phyloP scores from a whole-genome alignment of 441 rosid genomes.

The Melastoma candidum region DNA sequence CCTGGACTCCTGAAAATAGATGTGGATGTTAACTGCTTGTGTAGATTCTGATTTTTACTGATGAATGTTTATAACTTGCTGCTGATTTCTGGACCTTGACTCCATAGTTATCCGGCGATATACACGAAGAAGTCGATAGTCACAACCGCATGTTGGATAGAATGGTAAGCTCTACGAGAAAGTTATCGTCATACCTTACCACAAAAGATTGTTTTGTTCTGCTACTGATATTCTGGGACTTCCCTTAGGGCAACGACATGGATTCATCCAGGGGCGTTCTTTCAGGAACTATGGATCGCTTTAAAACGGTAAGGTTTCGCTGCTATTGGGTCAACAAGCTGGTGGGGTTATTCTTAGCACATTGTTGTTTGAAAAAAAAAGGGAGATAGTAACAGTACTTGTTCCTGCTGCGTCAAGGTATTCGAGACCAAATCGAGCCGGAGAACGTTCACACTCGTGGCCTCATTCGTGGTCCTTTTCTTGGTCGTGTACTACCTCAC shows the following conservation, averaged over 20 bases:
- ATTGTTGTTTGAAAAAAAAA: conserved; percentile 2
- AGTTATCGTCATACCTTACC: too few species aligned
- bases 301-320: conserved; percentile 57
- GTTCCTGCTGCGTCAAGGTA: conserved; percentile 32
- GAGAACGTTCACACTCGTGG: conserved; percentile 82
- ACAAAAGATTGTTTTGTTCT: neutral
- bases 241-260: conserved; percentile 86
- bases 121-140: conserved; percentile 83
- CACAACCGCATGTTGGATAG: conserved; percentile 88
- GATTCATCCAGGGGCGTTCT: conserved; percentile 92
- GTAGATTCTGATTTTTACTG: neutral
- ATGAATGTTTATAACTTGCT: conserved; percentile 2
- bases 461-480: conserved; percentile 76
- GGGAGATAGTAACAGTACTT: neutral
- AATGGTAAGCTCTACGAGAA: conserved; percentile 43
- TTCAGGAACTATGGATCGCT: conserved; percentile 96
- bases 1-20: conserved; percentile 2
- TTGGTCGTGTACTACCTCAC: conserved; percentile 78
- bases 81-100: conserved; percentile 9
- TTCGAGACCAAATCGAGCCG: conserved; percentile 94
- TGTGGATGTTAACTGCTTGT: neutral
- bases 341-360: conserved; percentile 8
- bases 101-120: conserved; percentile 79
- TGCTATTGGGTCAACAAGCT: neutral
- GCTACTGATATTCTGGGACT: conserved; percentile 9